Percentiles rank a stretch among this genome's conserved stretches.
Conservation (phyloP, 2,329 filamentous ascomycete genomes). For the Phialophora verrucosa region DNA sequence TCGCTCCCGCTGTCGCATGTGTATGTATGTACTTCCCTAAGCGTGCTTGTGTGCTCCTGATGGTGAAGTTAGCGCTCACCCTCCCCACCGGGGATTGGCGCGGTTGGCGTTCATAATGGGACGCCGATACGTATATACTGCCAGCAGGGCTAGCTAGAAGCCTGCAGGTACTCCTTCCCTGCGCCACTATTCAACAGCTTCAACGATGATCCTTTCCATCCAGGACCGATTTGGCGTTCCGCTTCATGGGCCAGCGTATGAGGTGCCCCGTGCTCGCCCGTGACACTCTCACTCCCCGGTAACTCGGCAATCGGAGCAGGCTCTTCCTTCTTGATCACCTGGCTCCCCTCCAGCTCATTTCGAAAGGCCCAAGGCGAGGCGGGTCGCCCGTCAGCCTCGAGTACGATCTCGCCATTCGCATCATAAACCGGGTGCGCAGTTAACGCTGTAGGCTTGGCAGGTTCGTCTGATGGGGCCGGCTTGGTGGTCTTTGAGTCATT, state of each 20-base stretch:
- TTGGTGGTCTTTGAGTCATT: not conserved
- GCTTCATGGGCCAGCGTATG: slow-evolving; percentile 14
- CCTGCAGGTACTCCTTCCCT: slow-evolving; percentile 16
- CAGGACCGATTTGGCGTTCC: slow-evolving; percentile 20
- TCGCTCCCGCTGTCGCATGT: not conserved
- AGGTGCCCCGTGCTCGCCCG: slow-evolving; percentile 13
- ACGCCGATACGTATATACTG: not conserved
- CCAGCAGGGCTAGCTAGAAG: not conserved
- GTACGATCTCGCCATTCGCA: slow-evolving; percentile 1
- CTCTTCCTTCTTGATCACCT: slow-evolving; percentile 11
- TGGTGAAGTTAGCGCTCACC: too few species aligned
- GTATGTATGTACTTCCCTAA: not conserved
- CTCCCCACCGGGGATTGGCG: not conserved
- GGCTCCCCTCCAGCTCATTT: slow-evolving; percentile 20
- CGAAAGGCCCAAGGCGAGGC: slow-evolving; percentile 19
- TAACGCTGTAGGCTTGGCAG: slow-evolving; percentile 1
- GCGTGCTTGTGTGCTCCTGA: not conserved
- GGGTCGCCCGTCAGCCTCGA: slow-evolving; percentile 16
- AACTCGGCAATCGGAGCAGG: slow-evolving; percentile 15
- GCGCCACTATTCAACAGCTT: slow-evolving; percentile 12
- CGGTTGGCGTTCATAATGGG: not conserved
- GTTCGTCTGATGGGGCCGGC: not conserved
- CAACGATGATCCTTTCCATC: slow-evolving; percentile 17
- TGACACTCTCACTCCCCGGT: slow-evolving; percentile 18
- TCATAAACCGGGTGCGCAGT: not conserved